Evolutionary conservation across 495 filamentous ascomycete species (phyloP).

Genomic region (Penicillium verhagenii): DNA sequence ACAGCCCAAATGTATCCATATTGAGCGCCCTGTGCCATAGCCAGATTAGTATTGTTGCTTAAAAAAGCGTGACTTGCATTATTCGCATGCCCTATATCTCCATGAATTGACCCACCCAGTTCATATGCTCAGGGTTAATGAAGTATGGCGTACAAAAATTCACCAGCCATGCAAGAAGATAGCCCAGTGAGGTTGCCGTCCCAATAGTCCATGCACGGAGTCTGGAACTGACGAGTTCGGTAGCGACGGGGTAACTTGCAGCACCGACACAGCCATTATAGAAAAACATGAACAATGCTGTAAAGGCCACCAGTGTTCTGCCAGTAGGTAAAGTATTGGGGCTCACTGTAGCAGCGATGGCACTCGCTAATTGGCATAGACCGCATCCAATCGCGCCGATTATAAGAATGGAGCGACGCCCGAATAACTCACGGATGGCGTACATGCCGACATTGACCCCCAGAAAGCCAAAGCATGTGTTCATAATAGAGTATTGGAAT

Average conservation of each 20-base stretch:
- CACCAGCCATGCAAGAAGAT: slow-evolving; percentile 50
- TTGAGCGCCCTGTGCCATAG: slow-evolving; percentile 34
- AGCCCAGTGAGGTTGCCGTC: slow-evolving; percentile 46
- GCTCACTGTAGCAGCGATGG: slow-evolving; percentile 22
- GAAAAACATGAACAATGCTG: slow-evolving; percentile 17
- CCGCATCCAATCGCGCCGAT: slow-evolving; percentile 53
- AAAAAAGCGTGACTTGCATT: neutral
- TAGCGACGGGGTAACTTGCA: slow-evolving; percentile 40
- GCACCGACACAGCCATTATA: slow-evolving; percentile 25
- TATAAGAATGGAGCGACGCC: slow-evolving; percentile 53
- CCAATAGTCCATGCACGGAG: slow-evolving; percentile 52
- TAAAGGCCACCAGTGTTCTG: slow-evolving; percentile 15
- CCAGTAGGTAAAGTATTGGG: slow-evolving; percentile 12
- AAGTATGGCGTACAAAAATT: slow-evolving; percentile 57
- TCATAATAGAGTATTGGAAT: slow-evolving; percentile 57
- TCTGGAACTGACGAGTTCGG: slow-evolving; percentile 47
- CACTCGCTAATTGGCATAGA: slow-evolving; percentile 52
- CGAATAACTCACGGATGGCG: slow-evolving; percentile 53
- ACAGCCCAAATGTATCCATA: slow-evolving; percentile 55
- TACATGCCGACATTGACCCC: slow-evolving; percentile 54
- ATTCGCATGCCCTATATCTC: too few species aligned
- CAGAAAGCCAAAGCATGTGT: slow-evolving; percentile 54
- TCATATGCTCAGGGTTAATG: slow-evolving; percentile 54
- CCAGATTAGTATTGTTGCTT: slow-evolving; percentile 7
- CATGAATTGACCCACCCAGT: slow-evolving; percentile 41